These are phyloP conservation scores for Tripidium arundinaceum DNA, from an alignment of 202 grass and related monocot genomes.

Conservation along the genomic window DNA sequence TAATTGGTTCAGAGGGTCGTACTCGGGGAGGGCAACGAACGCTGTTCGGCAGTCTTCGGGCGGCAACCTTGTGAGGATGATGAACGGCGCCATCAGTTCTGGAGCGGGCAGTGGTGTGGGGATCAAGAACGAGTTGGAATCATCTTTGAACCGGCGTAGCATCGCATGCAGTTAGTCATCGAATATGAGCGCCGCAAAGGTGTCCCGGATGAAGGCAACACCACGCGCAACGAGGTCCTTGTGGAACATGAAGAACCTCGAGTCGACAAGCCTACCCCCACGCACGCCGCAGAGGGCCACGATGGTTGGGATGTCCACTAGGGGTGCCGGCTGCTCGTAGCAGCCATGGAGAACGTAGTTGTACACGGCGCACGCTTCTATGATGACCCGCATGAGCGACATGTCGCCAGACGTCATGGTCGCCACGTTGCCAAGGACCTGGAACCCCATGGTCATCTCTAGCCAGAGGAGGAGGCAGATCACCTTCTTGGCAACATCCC, in stretches of 20 bases:
- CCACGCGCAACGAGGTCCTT: slow-evolving; percentile 18
- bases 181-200: slow-evolving; percentile 35
- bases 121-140: neutral
- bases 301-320: slow-evolving; percentile 1
- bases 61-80: neutral
- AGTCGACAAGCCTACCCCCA: slow-evolving; percentile 18
- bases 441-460: slow-evolving; percentile 26
- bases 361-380: slow-evolving; percentile 5
- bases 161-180: slow-evolving; percentile 27
- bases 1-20: no score
- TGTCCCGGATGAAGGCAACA: slow-evolving; percentile 20
- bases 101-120: neutral
- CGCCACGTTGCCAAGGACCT: neutral
- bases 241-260: slow-evolving; percentile 44
- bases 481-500: slow-evolving; percentile 24
- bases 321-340: neutral
- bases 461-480: slow-evolving; percentile 49
- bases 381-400: neutral
- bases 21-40: slow-evolving; percentile 35
- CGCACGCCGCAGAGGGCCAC: neutral
- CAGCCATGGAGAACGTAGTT: slow-evolving; percentile 19
- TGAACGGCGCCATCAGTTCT: slow-evolving; percentile 20
- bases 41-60: slow-evolving; percentile 39
- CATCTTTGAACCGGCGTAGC: neutral
- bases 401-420: neutral